These are phyloP conservation scores for Pulicaria dysenterica DNA, from an alignment of 129 eudicot species.

Conservation along the genomic window DNA sequence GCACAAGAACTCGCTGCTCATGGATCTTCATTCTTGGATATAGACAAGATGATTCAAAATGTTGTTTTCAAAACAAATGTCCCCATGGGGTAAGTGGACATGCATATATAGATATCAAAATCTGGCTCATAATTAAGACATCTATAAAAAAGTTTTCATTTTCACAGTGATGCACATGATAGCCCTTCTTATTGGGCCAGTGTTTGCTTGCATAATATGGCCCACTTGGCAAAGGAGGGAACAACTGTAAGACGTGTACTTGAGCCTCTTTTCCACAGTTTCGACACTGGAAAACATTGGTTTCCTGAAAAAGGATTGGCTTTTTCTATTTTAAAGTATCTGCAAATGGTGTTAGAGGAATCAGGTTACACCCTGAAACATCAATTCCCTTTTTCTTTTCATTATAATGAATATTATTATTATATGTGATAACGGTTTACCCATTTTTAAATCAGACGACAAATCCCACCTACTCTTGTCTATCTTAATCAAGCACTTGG, in stretches of 20 bases:
- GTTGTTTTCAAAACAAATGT: slow-evolving; percentile 39
- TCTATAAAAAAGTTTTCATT: neutral
- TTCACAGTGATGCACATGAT: slow-evolving; percentile 55
- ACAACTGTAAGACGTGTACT: slow-evolving; percentile 78
- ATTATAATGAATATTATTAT: neutral
- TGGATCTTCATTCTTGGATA: slow-evolving; percentile 44
- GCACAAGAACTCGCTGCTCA: slow-evolving; percentile 30
- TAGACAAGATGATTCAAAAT: slow-evolving; percentile 41
- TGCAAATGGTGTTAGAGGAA: slow-evolving; percentile 69
- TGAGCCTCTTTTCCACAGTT: slow-evolving; percentile 69
- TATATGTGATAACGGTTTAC: neutral
- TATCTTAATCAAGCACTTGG: slow-evolving; percentile 74
- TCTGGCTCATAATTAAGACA: slow-evolving; percentile 4
- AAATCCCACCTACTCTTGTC: slow-evolving; percentile 65
- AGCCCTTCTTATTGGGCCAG: slow-evolving; percentile 78
- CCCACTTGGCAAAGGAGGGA: slow-evolving; percentile 69
- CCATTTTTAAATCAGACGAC: slow-evolving; percentile 44
- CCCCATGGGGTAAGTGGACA: slow-evolving; percentile 43
- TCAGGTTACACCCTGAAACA: slow-evolving; percentile 47
- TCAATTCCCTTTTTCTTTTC: neutral
- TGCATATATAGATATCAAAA: neutral
- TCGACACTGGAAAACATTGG: slow-evolving; percentile 75
- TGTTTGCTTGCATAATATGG: slow-evolving; percentile 79
- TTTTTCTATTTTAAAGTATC: slow-evolving; percentile 54
- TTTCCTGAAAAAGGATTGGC: slow-evolving; percentile 69